Conservation (phyloP, 2,329 filamentous ascomycete species). For the Penicillium concentricum region DNA sequence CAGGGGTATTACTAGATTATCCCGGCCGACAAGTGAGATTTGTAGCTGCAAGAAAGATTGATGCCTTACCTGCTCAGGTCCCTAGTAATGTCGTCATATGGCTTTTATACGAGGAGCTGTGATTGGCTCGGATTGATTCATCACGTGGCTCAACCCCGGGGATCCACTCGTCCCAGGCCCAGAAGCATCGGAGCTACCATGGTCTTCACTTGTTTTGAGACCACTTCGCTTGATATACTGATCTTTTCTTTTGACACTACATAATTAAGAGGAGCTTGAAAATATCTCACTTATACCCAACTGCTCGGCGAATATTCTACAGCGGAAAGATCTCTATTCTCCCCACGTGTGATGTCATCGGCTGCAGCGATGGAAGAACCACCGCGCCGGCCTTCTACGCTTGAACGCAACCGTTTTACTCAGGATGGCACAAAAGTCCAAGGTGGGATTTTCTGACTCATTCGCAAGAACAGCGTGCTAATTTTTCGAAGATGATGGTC, state of each 20-base stretch:
- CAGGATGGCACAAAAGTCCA: neutral
- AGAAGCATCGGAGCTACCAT: neutral
- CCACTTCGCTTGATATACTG: neutral
- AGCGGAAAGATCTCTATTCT: neutral
- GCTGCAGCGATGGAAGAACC: constrained; percentile 1
- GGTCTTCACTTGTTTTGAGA: neutral
- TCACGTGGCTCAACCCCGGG: neutral
- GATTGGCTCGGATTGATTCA: neutral
- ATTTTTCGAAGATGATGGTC: constrained; percentile 17
- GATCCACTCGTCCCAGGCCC: neutral
- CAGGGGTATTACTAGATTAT: no score
- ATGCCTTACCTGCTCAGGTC: neutral
- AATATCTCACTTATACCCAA: no score
- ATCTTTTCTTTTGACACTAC: neutral
- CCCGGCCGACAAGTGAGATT: neutral
- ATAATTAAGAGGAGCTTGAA: fast-evolving
- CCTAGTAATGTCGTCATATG: neutral
- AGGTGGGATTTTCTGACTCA: neutral
- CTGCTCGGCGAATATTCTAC: neutral
- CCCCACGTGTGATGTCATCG: constrained; percentile 5
- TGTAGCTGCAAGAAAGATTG: neutral
- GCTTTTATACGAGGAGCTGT: neutral
- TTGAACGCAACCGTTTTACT: neutral
- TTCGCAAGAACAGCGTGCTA: neutral
- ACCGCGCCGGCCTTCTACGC: neutral